These are phyloP conservation scores for Bretziella fagacearum DNA, from an alignment of 2,329 filamentous ascomycete species.

Conservation along the genomic window DNA sequence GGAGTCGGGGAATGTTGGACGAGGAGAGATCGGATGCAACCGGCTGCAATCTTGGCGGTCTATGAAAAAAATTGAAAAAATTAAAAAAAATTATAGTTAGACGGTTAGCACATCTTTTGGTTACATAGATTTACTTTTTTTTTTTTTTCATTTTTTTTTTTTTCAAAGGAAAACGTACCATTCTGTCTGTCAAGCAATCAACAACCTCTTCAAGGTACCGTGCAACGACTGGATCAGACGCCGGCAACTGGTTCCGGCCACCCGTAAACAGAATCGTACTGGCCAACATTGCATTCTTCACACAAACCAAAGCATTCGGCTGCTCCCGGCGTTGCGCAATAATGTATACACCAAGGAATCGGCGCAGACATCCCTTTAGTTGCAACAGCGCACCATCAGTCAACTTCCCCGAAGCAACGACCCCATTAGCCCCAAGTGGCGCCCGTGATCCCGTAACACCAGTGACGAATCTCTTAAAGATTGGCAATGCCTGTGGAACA, in stretches of 20 bases:
- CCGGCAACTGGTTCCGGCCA: slow-evolving; percentile 54
- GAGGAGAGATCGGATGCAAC: slow-evolving; percentile 73
- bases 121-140: too few species aligned
- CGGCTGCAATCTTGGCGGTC: slow-evolving; percentile 78
- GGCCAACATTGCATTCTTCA: slow-evolving; percentile 82
- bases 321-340: slow-evolving; percentile 57
- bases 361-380: slow-evolving; percentile 63
- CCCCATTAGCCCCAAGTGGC: slow-evolving; percentile 15
- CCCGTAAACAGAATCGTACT: slow-evolving; percentile 79
- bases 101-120: slow-evolving; percentile 15
- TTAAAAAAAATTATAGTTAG: neutral
- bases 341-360: slow-evolving; percentile 66
- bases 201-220: slow-evolving; percentile 65
- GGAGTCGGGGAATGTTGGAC: slow-evolving; percentile 44
- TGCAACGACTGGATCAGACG: slow-evolving; percentile 56
- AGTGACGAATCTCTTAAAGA: slow-evolving; percentile 76
- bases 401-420: slow-evolving; percentile 23
- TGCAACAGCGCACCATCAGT: slow-evolving; percentile 44
- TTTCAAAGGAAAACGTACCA: slow-evolving; percentile 40
- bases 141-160: too few species aligned
- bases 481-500: slow-evolving; percentile 76
- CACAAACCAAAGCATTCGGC: slow-evolving; percentile 65
- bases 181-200: slow-evolving; percentile 65
- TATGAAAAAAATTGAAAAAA: slow-evolving; percentile 20
- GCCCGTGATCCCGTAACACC: slow-evolving; percentile 43